phyloP scores from a whole-genome alignment of 108 stramenopile species.

The Hondaea fermentalgiana region DNA sequence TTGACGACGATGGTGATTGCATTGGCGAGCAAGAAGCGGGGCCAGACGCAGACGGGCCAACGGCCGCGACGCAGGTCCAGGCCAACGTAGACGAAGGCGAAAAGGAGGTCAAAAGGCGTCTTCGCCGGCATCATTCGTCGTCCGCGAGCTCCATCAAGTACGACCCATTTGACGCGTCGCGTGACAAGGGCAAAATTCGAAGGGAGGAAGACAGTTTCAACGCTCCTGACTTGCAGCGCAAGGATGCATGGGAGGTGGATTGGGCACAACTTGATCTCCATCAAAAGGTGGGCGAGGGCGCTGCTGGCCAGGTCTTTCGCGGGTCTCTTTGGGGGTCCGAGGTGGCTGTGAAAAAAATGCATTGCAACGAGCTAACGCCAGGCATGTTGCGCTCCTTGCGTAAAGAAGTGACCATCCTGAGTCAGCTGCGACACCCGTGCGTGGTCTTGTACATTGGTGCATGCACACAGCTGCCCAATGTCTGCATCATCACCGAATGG shows the following conservation, averaged over 20 bases:
- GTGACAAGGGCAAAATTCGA: neutral
- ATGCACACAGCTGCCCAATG: constrained; percentile 62
- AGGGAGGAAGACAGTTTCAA: neutral
- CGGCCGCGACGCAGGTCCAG: neutral
- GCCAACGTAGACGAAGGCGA: neutral
- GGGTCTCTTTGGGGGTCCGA: constrained; percentile 24
- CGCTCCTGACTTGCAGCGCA: neutral
- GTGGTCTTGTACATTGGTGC: constrained; percentile 87
- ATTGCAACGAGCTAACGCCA: neutral
- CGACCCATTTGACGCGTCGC: neutral
- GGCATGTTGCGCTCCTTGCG: neutral
- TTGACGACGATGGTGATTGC: neutral
- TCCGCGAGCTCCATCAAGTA: neutral
- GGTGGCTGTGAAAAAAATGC: constrained; percentile 19
- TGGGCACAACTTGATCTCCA: neutral
- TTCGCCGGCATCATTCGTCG: neutral
- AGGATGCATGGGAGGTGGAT: constrained; percentile 9
- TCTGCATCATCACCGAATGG: constrained; percentile 75
- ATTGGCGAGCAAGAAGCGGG: neutral
- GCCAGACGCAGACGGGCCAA: neutral
- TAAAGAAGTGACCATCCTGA: constrained; percentile 27
- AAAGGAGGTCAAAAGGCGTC: neutral
- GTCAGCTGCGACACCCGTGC: constrained; percentile 82
- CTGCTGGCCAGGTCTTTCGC: constrained; percentile 15
- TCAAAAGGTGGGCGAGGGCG: neutral